phyloP scores from a whole-genome alignment of 2,329 filamentous ascomycete species.

The Aureobasidium mangrovei region DNA sequence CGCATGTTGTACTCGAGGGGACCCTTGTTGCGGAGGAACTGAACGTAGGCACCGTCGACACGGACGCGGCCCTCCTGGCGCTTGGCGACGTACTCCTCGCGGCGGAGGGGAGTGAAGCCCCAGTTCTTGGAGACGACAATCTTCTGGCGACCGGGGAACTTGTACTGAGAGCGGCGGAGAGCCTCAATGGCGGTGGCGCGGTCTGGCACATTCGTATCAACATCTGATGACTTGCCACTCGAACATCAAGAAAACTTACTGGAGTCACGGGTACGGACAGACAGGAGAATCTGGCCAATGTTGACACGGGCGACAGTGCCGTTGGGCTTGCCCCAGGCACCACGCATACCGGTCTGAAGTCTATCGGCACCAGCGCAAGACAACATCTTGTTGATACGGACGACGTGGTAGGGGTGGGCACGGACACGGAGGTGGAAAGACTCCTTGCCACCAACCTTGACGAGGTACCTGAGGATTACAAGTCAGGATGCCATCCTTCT shows the following conservation, averaged over 20 bases:
- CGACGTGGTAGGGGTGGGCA: constrained; percentile 98
- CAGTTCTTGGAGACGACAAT: constrained; percentile 99
- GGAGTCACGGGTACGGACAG: constrained; percentile 90
- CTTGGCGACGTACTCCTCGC: constrained; percentile 94
- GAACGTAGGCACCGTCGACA: constrained; percentile 97
- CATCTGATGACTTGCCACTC: no score
- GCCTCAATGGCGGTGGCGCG: constrained; percentile 92
- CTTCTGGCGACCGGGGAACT: constrained; percentile 99
- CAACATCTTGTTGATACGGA: constrained; percentile 99
- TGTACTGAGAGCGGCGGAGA: constrained; percentile 98
- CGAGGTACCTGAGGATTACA: constrained; percentile 46
- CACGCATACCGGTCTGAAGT: constrained; percentile 99
- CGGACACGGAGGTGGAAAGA: constrained; percentile 64
- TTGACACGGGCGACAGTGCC: constrained; percentile 98
- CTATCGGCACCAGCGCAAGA: constrained; percentile 99
- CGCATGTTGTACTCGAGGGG: constrained; percentile 77
- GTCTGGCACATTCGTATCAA: constrained; percentile 42
- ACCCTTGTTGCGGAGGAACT: constrained; percentile 96
- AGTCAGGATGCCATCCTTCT: constrained; percentile 5
- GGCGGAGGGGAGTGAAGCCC: constrained; percentile 97
- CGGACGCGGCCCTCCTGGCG: constrained; percentile 89
- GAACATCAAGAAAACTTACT: constrained; percentile 45
- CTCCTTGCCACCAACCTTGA: constrained; percentile 62
- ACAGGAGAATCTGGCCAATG: constrained; percentile 99
- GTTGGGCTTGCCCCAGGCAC: constrained; percentile 99